Base-by-base conservation (phyloP, 1,139 yeast genomes). In the Suzukiozyma palmioleophila region DNA sequence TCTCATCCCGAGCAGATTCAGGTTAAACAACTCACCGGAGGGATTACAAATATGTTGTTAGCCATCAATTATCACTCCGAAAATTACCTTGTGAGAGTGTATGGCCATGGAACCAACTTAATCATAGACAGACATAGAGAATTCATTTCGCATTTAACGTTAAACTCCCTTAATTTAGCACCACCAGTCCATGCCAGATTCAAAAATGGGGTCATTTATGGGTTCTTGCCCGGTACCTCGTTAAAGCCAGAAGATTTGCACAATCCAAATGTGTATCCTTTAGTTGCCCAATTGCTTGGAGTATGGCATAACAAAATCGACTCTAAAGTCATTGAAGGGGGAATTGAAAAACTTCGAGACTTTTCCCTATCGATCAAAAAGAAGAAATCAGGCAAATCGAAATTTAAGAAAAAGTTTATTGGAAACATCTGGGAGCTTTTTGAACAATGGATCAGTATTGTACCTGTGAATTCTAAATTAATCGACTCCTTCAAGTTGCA, bases 81-180 rank as follows among this genome's bases (percentile, higher is more conserved):
- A 4, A 39, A 48, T 24, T 81, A 82, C 2, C 67, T 85, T 32
- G 80, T 84, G 45, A 66, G 95, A 42, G 82, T 85, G 0, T 85
- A 84, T 50, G 95, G 95, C 8, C 76, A 78, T 42, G 90, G 90
- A 13, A 85, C 95, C 0, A 75, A 74, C 43, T 64, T 81, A 30
- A 83, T 85, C 41, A 85, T 85, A 33, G 89, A 84, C 56, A 67
- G 95, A 47, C 84, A 82, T 50, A 66, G 90, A 26, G 95, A 85
- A 56, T 82, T 80, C 54, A 81, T 83, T 26, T 81, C 84, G 47
- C 92, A 84, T 55, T 59, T 80, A 40, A 76, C 79, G 36, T 66
- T 85, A 38, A 73, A 81, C 51, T 70, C 83, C 2, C 66, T 80
- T 32, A 64, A 69, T 8, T 69, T 85, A 47, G 94, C 94, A 0